Percentiles rank a stretch among this genome's conserved stretches.
Conservation (phyloP, 2,329 filamentous ascomycete genomes). For the Phoma herbarum region DNA sequence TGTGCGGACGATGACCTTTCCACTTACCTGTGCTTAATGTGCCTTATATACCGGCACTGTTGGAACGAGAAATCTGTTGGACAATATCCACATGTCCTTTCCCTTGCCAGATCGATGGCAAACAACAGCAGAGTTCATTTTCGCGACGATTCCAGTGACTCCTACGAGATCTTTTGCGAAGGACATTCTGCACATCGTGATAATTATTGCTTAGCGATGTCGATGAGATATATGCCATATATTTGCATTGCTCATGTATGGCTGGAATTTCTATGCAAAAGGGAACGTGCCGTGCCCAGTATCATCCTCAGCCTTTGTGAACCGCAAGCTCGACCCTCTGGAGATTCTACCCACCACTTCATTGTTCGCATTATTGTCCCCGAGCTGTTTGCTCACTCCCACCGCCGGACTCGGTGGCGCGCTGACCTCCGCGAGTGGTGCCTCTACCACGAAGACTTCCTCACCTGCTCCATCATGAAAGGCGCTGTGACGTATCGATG, state of each 20-base stretch:
- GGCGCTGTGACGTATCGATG: conserved; percentile 13
- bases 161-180: too few relatives aligned
- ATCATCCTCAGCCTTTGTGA: conserved; percentile 9
- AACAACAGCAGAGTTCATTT: background rate
- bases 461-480: conserved; percentile 25
- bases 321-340: conserved; percentile 7
- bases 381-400: conserved; percentile 12
- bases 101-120: background rate
- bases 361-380: background rate
- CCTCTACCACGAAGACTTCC: conserved; percentile 44
- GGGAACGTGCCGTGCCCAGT: conserved; percentile 24
- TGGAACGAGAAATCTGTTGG: background rate
- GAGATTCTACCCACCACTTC: background rate
- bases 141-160: background rate
- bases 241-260: background rate
- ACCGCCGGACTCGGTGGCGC: conserved; percentile 33
- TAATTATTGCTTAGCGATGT: too few relatives aligned
- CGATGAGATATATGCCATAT: too few relatives aligned
- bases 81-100: background rate
- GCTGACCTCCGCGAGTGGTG: conserved; percentile 37
- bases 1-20: background rate
- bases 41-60: background rate
- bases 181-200: too few relatives aligned
- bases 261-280: conserved; percentile 26
- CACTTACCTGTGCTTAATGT: background rate